Evolutionary conservation across 495 filamentous ascomycete species (phyloP), one percentile per base, ranked within the genome.

Genomic region (Aspergillus wentii): DNA sequence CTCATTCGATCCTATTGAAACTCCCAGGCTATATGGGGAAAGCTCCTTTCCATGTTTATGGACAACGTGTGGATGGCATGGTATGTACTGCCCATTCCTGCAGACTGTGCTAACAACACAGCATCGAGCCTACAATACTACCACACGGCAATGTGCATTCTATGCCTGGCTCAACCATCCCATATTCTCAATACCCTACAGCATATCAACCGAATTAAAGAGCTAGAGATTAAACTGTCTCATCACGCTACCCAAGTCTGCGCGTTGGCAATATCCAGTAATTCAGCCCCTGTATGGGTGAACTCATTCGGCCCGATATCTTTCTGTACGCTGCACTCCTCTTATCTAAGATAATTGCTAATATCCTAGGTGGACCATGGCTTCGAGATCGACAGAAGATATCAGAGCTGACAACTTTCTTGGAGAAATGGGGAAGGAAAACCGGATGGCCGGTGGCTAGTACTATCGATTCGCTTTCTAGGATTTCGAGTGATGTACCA

Each of bases 271-370:
- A 45, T 61, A 16, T 60, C 57, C n/a, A 63, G 53, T 31, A 47
- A 59, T 13, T 57, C 46, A 4, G 45, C 46, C 6, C 38, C 62
- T 1, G 61, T 61, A 13, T 49, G 61, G 33, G 51, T 66, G 9
- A 66, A 65, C 42, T 41, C 57, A 17, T 66, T 64, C 30, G 61
- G 61, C 0, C 62, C 59, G 8, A 61, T 65, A 34, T 51, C 59
- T 4, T 63, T 56, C 25, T 66, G 62, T 65, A 37, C 41, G 61
- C 52, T n/a, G n/a, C n/a, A n/a, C 10, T 33, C 14, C 35, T 13
- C 5, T 30, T 15, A 8, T 8, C 8, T 33, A 27, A 23, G 8
- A 8, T 14, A 19, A 16, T 38, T 38, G 9, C 27, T 22, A 39
- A 31, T 39, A 18, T 21, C 37, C 43, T 33, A 56, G 51, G 40